These are phyloP conservation scores for Colletotrichum sp. DNA, from an alignment of 2,329 filamentous ascomycete genomes.

Conservation along the genomic window DNA sequence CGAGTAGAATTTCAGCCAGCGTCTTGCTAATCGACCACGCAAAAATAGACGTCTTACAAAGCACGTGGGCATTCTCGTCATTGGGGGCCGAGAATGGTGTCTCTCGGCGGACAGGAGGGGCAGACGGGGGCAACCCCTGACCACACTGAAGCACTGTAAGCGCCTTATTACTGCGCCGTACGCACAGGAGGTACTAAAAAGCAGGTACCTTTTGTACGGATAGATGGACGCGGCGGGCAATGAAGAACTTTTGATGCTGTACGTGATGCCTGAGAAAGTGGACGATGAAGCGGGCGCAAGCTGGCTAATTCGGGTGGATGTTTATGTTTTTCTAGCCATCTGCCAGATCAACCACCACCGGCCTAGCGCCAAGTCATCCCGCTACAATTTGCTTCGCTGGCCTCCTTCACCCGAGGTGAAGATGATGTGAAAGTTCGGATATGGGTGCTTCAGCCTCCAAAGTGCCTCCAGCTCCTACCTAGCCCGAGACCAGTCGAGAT, in stretches of 20 bases:
- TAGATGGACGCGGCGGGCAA: background rate
- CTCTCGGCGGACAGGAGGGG: background rate
- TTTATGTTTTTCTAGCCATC: background rate
- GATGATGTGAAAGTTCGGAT: background rate
- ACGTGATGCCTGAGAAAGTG: background rate
- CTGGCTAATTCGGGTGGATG: background rate
- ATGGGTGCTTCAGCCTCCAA: background rate
- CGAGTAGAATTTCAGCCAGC: background rate
- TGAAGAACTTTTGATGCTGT: background rate
- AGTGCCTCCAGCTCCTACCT: background rate
- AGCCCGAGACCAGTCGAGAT: background rate
- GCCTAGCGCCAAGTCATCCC: background rate
- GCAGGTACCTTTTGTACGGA: background rate
- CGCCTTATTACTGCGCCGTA: background rate
- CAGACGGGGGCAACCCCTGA: background rate
- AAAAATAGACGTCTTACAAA: slow-evolving; percentile 21
- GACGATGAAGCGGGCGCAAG: background rate
- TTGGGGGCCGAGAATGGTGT: slow-evolving; percentile 12
- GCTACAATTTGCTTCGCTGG: background rate
- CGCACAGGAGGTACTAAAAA: background rate
- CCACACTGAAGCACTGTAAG: background rate
- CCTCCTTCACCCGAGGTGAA: background rate
- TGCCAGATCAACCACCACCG: background rate
- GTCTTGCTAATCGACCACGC: slow-evolving; percentile 11
- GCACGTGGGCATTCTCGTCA: slow-evolving; percentile 17